phyloP scores from a whole-genome alignment of 2,329 filamentous ascomycete genomes.

The Hypocrella siamensis region DNA sequence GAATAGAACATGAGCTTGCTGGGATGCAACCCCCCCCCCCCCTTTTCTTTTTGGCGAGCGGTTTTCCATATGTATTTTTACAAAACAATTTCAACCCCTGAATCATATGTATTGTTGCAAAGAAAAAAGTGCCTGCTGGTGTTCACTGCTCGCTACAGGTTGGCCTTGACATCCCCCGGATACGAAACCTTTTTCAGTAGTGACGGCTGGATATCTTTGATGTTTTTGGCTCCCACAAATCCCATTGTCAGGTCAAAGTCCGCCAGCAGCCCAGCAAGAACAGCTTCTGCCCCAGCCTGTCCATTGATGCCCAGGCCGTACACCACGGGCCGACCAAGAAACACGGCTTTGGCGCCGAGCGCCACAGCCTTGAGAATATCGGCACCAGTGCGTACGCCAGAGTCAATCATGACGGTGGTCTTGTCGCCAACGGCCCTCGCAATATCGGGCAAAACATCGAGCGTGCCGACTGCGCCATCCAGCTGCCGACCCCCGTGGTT shows the following conservation, averaged over 20 bases:
- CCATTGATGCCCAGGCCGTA: slow-evolving; percentile 19
- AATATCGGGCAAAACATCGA: slow-evolving; percentile 32
- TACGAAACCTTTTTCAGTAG: slow-evolving; percentile 18
- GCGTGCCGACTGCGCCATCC: slow-evolving; percentile 26
- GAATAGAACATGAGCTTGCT: no score
- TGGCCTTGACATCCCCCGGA: slow-evolving; percentile 16
- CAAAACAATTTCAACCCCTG: no score
- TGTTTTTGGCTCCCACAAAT: slow-evolving; percentile 30
- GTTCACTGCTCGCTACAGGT: slow-evolving; percentile 11
- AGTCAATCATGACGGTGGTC: slow-evolving; percentile 36
- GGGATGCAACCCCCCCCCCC: no score
- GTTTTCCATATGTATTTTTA: no score
- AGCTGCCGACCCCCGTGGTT: slow-evolving; percentile 27
- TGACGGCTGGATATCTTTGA: slow-evolving; percentile 19
- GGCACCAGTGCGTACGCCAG: slow-evolving; percentile 21
- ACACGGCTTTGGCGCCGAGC: slow-evolving; percentile 22
- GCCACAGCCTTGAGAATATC: slow-evolving; percentile 24
- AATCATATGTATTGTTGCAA: no score
- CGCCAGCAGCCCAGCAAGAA: slow-evolving; percentile 23
- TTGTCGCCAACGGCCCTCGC: slow-evolving; percentile 40
- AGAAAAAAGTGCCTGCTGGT: no score
- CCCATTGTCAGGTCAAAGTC: slow-evolving; percentile 38
- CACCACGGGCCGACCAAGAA: slow-evolving; percentile 25
- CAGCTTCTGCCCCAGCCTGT: slow-evolving; percentile 30
- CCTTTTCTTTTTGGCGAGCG: no score